These are phyloP conservation scores for Arthroderma sp. DNA, from an alignment of 2,329 filamentous ascomycete species.

Conservation along the genomic window DNA sequence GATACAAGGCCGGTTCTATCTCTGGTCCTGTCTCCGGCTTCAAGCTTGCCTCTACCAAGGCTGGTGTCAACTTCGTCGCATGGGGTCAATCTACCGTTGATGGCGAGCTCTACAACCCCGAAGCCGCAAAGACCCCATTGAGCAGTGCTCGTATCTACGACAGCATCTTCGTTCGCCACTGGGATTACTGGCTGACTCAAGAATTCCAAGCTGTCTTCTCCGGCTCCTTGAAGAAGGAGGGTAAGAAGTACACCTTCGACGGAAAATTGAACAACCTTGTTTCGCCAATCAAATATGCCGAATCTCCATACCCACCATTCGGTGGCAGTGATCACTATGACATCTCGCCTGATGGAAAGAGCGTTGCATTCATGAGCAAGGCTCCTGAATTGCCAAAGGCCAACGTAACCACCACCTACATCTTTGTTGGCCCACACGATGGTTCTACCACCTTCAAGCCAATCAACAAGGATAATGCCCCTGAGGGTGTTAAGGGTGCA, in stretches of 20 bases:
- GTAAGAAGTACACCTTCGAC: conserved; percentile 31
- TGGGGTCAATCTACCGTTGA: conserved; percentile 52
- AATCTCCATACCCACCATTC: conserved; percentile 46
- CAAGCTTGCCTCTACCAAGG: conserved; percentile 23
- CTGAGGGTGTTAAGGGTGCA: conserved; percentile 41
- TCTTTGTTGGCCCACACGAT: conserved; percentile 58
- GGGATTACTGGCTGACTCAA: conserved; percentile 62
- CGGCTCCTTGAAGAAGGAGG: conserved; percentile 40
- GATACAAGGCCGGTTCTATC: conserved; percentile 27
- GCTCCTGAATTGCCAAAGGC: conserved; percentile 28
- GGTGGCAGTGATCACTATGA: conserved; percentile 74
- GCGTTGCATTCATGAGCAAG: conserved; percentile 31
- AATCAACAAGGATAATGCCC: conserved; percentile 30
- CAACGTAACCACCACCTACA: conserved; percentile 66
- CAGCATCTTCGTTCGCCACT: conserved; percentile 65
- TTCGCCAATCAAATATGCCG: conserved; percentile 30
- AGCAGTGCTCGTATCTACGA: conserved; percentile 60
- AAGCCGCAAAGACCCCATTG: conserved; percentile 44
- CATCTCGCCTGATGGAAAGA: conserved; percentile 31
- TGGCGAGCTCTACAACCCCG: conserved; percentile 56
- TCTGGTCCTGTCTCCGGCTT: conserved; percentile 26
- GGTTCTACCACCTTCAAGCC: conserved; percentile 41
- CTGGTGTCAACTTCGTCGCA: conserved; percentile 38
- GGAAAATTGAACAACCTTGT: conserved; percentile 42
- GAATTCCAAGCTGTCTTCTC: conserved; percentile 64